These are phyloP conservation scores for Mucor racemosus DNA, from an alignment of 371 early-diverging fungal genomes.

Conservation along the genomic window DNA sequence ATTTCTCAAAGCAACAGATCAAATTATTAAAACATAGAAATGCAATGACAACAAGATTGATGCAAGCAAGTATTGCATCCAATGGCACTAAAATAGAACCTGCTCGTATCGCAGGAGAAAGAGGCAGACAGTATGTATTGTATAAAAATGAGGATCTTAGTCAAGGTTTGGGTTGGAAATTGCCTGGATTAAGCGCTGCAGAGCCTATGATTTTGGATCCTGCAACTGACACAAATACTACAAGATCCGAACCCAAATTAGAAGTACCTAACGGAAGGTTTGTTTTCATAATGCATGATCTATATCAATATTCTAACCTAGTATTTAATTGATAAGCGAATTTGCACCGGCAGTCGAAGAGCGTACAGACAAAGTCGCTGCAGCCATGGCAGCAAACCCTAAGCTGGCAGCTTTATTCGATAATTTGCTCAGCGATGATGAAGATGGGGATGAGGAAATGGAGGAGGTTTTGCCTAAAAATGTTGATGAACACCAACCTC, in stretches of 20 bases:
- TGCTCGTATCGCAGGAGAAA: conserved; percentile 78
- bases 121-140: conserved; percentile 80
- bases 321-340: not conserved
- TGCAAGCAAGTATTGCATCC: conserved; percentile 63
- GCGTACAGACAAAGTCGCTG: conserved; percentile 34
- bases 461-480: not conserved
- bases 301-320: not conserved
- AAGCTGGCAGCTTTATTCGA: conserved; percentile 37
- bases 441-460: conserved; percentile 11
- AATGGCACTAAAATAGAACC: conserved; percentile 20
- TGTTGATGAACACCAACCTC: not conserved
- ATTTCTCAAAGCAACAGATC: conserved; percentile 93
- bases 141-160: conserved; percentile 77
- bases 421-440: conserved; percentile 24
- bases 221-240: not conserved
- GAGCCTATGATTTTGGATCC: conserved; percentile 33
- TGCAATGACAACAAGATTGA: conserved; percentile 80
- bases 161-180: conserved; percentile 73
- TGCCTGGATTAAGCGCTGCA: conserved; percentile 44
- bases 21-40: conserved; percentile 83
- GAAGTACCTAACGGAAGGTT: conserved; percentile 7
- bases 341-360: not conserved
- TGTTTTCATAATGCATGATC: not conserved
- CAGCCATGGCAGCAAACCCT: conserved; percentile 40
- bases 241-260: conserved; percentile 7